phyloP scores from a whole-genome alignment of 1,284 basidiomycete genomes.

The Peniophora sp. region DNA sequence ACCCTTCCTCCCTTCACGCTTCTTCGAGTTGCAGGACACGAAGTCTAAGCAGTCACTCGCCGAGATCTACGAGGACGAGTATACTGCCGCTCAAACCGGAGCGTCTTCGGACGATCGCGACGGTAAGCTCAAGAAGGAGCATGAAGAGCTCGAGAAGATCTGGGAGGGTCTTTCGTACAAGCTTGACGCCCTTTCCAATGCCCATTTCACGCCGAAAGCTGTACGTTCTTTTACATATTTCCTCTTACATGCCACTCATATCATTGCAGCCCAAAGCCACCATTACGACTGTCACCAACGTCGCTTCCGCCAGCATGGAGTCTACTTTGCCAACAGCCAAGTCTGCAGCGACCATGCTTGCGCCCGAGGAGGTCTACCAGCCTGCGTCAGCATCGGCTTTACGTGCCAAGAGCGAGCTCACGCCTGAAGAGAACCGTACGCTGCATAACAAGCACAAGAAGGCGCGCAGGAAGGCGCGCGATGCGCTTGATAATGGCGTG shows the following conservation, averaged over 20 bases:
- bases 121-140: slow-evolving; percentile 83
- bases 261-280: slow-evolving; percentile 75
- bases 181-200: slow-evolving; percentile 90
- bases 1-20: slow-evolving; percentile 84
- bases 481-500: slow-evolving; percentile 61
- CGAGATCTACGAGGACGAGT: slow-evolving; percentile 96
- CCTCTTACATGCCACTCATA: slow-evolving; percentile 4
- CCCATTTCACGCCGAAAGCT: slow-evolving; percentile 93
- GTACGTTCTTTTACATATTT: slow-evolving; percentile 34
- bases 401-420: slow-evolving; percentile 73
- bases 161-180: slow-evolving; percentile 89
- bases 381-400: slow-evolving; percentile 41
- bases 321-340: slow-evolving; percentile 83
- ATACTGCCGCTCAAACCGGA: slow-evolving; percentile 56
- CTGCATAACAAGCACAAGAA: slow-evolving; percentile 71
- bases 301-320: slow-evolving; percentile 82
- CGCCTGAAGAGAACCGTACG: slow-evolving; percentile 77
- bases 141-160: slow-evolving; percentile 74
- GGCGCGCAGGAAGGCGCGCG: slow-evolving; percentile 62
- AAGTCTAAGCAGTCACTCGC: slow-evolving; percentile 87
- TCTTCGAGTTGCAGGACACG: slow-evolving; percentile 86
- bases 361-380: slow-evolving; percentile 88
- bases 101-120: slow-evolving; percentile 70
- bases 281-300: slow-evolving; percentile 83
- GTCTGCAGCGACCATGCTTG: slow-evolving; percentile 75